Conservation (phyloP, 768 basidiomycete genomes). For the Pleurotus cornucopiae region DNA sequence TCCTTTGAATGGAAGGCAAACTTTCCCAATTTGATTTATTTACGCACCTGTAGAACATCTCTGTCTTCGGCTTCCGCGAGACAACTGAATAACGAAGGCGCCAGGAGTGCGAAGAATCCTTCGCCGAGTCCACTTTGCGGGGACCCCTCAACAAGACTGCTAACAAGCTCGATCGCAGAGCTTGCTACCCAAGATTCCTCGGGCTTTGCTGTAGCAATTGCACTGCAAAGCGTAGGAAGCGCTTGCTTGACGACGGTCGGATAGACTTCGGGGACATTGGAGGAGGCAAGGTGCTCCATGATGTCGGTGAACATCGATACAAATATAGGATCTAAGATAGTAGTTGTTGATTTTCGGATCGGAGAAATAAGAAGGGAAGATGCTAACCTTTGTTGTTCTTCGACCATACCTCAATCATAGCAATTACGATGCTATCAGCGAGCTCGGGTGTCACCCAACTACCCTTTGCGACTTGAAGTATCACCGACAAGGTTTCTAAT, state of each 20-base stretch:
- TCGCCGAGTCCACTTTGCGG: constrained; percentile 64
- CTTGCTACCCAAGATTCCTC: constrained; percentile 73
- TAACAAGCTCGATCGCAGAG: constrained; percentile 79
- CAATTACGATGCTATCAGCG: constrained; percentile 59
- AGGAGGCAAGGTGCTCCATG: constrained; percentile 62
- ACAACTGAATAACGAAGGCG: constrained; percentile 69
- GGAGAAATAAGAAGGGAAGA: background rate
- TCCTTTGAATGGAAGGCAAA: background rate
- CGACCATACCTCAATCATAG: constrained; percentile 77
- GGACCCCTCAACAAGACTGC: constrained; percentile 66
- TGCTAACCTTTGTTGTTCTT: constrained; percentile 77
- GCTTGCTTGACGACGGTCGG: constrained; percentile 68
- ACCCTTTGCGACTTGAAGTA: constrained; percentile 69
- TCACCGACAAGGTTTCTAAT: constrained; percentile 78
- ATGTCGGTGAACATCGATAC: constrained; percentile 83
- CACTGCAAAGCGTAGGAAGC: constrained; percentile 66
- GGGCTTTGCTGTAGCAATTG: constrained; percentile 53
- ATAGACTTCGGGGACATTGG: constrained; percentile 58
- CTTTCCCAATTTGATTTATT: background rate
- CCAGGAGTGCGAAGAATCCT: constrained; percentile 75
- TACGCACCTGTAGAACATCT: constrained; percentile 71
- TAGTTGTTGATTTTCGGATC: background rate
- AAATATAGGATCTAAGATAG: constrained; percentile 72
- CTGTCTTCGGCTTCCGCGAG: constrained; percentile 75
- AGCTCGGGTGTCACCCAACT: constrained; percentile 70